Base-by-base conservation (phyloP, 2,329 filamentous ascomycete genomes). In the Tolypocladium album region DNA sequence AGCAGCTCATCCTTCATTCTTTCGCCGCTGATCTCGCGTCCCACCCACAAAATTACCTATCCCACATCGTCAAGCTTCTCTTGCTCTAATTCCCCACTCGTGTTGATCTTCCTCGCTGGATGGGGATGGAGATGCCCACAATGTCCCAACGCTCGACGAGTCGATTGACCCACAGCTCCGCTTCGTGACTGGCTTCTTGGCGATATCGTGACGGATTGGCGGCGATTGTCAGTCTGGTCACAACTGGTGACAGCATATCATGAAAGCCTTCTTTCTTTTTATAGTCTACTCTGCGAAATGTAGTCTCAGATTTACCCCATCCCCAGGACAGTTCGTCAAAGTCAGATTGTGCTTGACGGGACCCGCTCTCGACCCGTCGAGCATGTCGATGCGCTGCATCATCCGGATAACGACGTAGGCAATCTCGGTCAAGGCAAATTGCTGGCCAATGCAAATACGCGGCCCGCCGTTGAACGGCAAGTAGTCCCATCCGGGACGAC, bases 381-480 rank as follows among this genome's bases (percentile, higher is more conserved):
- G 61, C 31, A 22, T 61, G 39, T 67, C 65, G 42, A 67, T 61
- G 50, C 64, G 61, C 50, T 67, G 65, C 58, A 66, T 58, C 59
- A 66, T 27, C 11, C 67, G 61, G 9, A 65, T 53, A 24, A 68
- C 57, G 17, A 69, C 65, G 59, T 67, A 68, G 1, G 59, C 62
- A 15, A 66, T 61, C 56, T 68, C 65, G 3, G 67, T 68, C n/a
- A 67, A 59, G 17, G 67, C 65, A 56, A 67, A 69, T 47, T 68
- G 66, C 61, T 68, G 67, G 12, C 68, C 68, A 17, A 69, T 64
- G 61, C 68, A 69, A 58, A 68, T 69, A 34, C 68, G 63, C 8
- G 67, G 68, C 2, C 68, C 68, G 27, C 66, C 66, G 36, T 67
- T 68, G 58, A 69, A 69, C 4, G 68, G 67, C 7, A 68, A 62